These are phyloP conservation scores for Agrocybe pediades DNA, from an alignment of 768 basidiomycete species.

Conservation along the genomic window DNA sequence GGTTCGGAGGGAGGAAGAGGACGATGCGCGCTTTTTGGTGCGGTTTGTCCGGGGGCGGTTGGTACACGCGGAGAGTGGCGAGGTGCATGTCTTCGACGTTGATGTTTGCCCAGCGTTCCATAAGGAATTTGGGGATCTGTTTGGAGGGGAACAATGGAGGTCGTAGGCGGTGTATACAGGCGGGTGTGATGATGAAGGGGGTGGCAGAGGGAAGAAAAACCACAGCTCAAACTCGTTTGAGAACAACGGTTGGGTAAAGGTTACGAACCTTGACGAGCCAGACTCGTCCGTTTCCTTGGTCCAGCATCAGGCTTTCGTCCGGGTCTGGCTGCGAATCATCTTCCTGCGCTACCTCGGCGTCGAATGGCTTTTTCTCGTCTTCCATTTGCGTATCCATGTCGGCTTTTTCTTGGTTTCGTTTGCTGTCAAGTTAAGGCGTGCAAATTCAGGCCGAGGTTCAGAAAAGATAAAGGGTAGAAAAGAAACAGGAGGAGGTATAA, in stretches of 20 bases:
- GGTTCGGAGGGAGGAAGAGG: slow-evolving; percentile 65
- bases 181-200: too few species aligned
- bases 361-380: slow-evolving; percentile 77
- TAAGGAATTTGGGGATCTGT: slow-evolving; percentile 84
- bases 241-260: not conserved
- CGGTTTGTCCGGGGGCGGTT: slow-evolving; percentile 32
- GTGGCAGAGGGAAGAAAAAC: slow-evolving; percentile 1
- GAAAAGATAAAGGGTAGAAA: too few species aligned
- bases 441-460: too few species aligned
- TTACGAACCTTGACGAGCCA: slow-evolving; percentile 82
- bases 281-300: slow-evolving; percentile 71
- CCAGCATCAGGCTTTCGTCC: slow-evolving; percentile 80
- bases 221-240: not conserved
- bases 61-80: slow-evolving; percentile 84
- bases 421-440: too few species aligned
- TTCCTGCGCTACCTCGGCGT: slow-evolving; percentile 50
- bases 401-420: not conserved
- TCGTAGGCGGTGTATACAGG: too few species aligned
- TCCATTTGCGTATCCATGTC: slow-evolving; percentile 26
- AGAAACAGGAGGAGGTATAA: too few species aligned
- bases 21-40: slow-evolving; percentile 61
- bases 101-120: slow-evolving; percentile 84
- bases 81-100: slow-evolving; percentile 77
- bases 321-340: slow-evolving; percentile 76
- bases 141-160: slow-evolving; percentile 3